Base-by-base conservation (phyloP, 192 early-diverging fungal species). In the Gigaspora rosea region DNA sequence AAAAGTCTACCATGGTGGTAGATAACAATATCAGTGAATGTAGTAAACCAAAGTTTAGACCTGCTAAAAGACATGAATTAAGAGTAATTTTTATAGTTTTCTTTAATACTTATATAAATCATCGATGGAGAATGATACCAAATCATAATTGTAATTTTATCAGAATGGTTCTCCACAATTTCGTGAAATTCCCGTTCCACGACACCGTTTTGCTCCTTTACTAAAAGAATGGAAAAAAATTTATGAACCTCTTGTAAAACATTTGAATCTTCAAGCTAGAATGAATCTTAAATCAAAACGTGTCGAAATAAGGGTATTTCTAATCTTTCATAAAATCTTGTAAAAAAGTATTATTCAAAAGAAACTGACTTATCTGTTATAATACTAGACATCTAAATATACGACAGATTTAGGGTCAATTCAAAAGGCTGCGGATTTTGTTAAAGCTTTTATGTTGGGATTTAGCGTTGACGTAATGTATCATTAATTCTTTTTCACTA, bases 401-500 rank as follows among this genome's bases (percentile, higher is more conserved):
- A 99, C 97, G 6, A 88, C 88, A 27, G 96, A 98, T 52, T 83
- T 89, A 6, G 95, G 95, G 5, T 91, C 97, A 66, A 80, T 99
- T 63, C 97, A 99, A 81, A 98, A 98, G 85, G 96, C 92, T 56
- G 95, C 95, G 18, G 97, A 99, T 80, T 99, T 99, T 87, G 89
- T 99, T 56, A 91, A 89, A 65, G 97, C 97, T 4, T 99, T 94
- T 82, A 89, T 90, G 75, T 81, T 98, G 20, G 97, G 97, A 20
- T 99, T 99, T 83, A 92, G 97, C 58, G 86, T 97, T 51, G 94
- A 85, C 65, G 83, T 85, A 80, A 32, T 22, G 3, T 20, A 41
- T 13, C 1, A 63, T 36, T 10, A 33, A 33, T 36, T 22, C 33
- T 13, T 20, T 22, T 22, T 33, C 10, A 5, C 12, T 13, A 63